These are phyloP conservation scores for Lactarius sp. DNA, from an alignment of 768 basidiomycete genomes.

Conservation along the genomic window DNA sequence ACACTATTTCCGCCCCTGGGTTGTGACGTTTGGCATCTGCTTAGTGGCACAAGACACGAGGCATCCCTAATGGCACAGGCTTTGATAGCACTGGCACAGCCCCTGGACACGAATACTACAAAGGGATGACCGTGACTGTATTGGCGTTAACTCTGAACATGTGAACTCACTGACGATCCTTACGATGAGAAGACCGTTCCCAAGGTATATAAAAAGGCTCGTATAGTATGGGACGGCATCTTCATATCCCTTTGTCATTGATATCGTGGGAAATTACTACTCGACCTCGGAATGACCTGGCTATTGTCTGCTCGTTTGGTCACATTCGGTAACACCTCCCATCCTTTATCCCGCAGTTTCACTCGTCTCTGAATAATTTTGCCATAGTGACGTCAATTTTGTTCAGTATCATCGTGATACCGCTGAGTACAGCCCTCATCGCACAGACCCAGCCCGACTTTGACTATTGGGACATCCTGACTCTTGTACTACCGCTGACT, in stretches of 20 bases:
- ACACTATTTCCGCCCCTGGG: background rate
- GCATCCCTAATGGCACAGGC: background rate
- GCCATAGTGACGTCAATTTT: slow-evolving; percentile 15
- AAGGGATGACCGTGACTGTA: too few relatives aligned
- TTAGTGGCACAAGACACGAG: too few relatives aligned
- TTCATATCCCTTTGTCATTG: too few relatives aligned
- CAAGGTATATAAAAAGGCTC: background rate
- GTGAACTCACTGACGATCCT: background rate
- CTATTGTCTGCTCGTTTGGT: background rate
- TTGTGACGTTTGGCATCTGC: too few relatives aligned
- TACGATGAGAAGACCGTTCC: too few relatives aligned
- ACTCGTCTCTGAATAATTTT: background rate
- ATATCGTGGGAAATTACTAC: background rate
- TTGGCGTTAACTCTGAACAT: background rate
- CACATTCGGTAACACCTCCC: slow-evolving; percentile 3
- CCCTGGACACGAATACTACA: background rate
- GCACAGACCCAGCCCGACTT: too few relatives aligned
- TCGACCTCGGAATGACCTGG: background rate
- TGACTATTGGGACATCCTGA: too few relatives aligned
- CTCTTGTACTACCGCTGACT: too few relatives aligned
- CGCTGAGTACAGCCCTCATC: slow-evolving; percentile 30
- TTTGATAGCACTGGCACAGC: background rate
- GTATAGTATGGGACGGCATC: background rate
- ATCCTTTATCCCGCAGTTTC: background rate
- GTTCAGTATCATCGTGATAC: slow-evolving; percentile 33